These are phyloP conservation scores for Rhodotorula babjevae DNA, from an alignment of 768 basidiomycete species.

Conservation along the genomic window DNA sequence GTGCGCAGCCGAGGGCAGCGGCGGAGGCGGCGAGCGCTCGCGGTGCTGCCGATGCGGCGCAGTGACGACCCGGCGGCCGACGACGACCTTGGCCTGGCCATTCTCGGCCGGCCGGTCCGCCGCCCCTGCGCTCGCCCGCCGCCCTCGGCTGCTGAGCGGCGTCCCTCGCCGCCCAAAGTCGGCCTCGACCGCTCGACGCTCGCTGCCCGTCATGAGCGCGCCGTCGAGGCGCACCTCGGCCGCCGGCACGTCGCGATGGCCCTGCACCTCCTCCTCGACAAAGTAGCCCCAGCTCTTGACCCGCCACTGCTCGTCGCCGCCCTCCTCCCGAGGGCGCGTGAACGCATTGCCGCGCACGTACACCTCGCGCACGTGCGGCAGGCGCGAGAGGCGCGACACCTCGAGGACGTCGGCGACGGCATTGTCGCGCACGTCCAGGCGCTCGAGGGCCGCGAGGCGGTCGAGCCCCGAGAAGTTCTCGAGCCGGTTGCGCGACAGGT, in stretches of 20 bases:
- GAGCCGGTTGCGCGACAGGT: constrained; percentile 78
- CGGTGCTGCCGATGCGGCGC: constrained; percentile 10
- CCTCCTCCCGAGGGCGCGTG: constrained; percentile 55
- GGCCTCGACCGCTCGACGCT: constrained; percentile 16
- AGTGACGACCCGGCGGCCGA: constrained; percentile 28
- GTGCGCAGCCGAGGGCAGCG: neutral
- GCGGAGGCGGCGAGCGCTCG: constrained; percentile 7
- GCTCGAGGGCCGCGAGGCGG: constrained; percentile 74
- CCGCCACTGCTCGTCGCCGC: constrained; percentile 57
- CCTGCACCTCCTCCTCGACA: constrained; percentile 58
- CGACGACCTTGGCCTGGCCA: constrained; percentile 30
- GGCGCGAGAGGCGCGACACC: constrained; percentile 69
- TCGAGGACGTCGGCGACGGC: constrained; percentile 75
- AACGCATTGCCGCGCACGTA: constrained; percentile 84
- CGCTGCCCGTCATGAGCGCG: constrained; percentile 6
- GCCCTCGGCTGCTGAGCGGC: neutral
- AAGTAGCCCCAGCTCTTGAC: constrained; percentile 77
- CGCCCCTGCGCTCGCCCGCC: constrained; percentile 6
- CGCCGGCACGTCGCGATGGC: constrained; percentile 49
- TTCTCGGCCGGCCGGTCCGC: neutral
- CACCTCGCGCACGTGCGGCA: constrained; percentile 73
- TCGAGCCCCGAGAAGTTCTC: constrained; percentile 95
- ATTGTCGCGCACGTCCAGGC: constrained; percentile 77
- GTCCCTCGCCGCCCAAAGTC: constrained; percentile 7
- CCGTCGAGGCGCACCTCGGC: constrained; percentile 30